Evolutionary conservation across 441 rosid species (phyloP), one percentile per base, ranked within the genome.

Genomic region (Biscutella laevigata): DNA sequence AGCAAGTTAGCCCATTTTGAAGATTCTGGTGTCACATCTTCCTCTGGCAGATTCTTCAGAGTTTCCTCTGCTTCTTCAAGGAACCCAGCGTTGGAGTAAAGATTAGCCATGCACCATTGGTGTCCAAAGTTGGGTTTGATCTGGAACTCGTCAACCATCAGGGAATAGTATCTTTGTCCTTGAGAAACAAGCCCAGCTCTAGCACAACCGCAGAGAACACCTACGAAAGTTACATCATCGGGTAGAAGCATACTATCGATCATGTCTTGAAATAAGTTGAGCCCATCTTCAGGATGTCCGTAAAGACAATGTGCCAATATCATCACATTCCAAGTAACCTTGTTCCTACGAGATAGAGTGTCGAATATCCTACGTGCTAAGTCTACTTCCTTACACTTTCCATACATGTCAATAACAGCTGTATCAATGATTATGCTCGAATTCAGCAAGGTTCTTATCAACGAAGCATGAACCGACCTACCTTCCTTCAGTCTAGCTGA

Each of bases 91-190:
- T 29, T 35, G 14, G 61, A 48, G 46, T 73, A 73, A 32, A 80
- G 75, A 67, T 77, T 74, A 39, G 83, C 79, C 74, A 77, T 71
- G 48, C 81, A 80, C 86, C 83, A 80, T 57, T 10, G 57, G 62
- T 80, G 83, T 29, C 73, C 78, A 57, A 80, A 80, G 66, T 66
- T 80, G 7, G 78, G 79, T 62, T 70, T 80, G 51, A 80, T 62
- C 30, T 69, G 37, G n/a, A 71, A 75, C 36, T 63, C 47, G 8
- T 71, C 40, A 13, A 57, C 66, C 86, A 80, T 73, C 66, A 69
- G 64, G 15, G 53, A 36, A 11, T 69, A 70, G 50, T 69, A 80
- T n/a, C 39, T 55, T 62, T 62, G 50, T 37, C 81, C 81, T 41
- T 58, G 70, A 4, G 58, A 46, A 60, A 77, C 48, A 51, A 70